A percentile compares a stretch with the other conserved stretches of the same genome.
Evolutionary conservation across 257 asterid species (phyloP).

Genomic region (Echium plantagineum): DNA sequence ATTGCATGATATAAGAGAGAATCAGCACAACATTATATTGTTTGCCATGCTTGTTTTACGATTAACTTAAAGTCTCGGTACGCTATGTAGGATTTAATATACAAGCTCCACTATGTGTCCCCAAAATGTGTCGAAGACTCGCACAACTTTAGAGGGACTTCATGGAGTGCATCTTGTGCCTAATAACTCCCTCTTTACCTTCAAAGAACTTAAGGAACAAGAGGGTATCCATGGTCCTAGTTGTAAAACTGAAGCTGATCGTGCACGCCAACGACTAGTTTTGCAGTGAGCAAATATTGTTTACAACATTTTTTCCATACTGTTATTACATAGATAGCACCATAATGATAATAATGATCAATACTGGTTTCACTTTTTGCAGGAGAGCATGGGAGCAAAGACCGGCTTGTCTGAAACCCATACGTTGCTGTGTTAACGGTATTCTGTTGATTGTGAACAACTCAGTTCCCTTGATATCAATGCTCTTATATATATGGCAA

Average conservation of each 20-base stretch:
- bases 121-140: slow-evolving; percentile 35
- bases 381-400: slow-evolving; percentile 80
- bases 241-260: slow-evolving; percentile 19
- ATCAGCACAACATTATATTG: too few species aligned
- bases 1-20: too few species aligned
- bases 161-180: slow-evolving; percentile 67
- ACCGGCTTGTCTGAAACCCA: slow-evolving; percentile 73
- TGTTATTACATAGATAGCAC: background rate
- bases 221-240: slow-evolving; percentile 32
- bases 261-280: slow-evolving; percentile 28
- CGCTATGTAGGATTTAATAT: too few species aligned
- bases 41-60: too few species aligned
- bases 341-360: slow-evolving; percentile 2
- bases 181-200: slow-evolving; percentile 54
- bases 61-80: too few species aligned
- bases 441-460: slow-evolving; percentile 9
- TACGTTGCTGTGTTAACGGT: slow-evolving; percentile 50
- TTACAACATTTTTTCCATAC: background rate
- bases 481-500: background rate
- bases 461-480: background rate
- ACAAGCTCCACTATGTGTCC: too few species aligned
- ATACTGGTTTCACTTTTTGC: slow-evolving; percentile 9
- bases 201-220: slow-evolving; percentile 49
- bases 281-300: slow-evolving; percentile 42
- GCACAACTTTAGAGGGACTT: slow-evolving; percentile 44